Conservation (phyloP, 2,329 filamentous ascomycete genomes). For the Dendrostoma leiphaemia region DNA sequence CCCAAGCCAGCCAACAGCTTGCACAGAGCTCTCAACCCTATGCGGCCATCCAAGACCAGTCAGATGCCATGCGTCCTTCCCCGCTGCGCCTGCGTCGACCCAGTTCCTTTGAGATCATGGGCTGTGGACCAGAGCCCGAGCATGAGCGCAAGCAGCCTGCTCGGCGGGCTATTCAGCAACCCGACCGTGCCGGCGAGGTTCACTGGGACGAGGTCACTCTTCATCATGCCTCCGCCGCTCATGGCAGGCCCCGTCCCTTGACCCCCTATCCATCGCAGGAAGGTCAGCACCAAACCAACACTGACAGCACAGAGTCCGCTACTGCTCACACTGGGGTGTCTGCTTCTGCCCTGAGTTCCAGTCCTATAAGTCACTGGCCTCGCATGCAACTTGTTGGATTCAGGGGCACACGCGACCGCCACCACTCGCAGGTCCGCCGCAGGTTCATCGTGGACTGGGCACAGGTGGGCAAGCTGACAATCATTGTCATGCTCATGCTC, state of each 20-base stretch:
- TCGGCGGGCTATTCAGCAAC: too few species aligned
- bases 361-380: too few species aligned
- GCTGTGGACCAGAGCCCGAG: not conserved
- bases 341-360: not conserved
- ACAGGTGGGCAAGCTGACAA: not conserved
- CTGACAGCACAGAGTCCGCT: not conserved
- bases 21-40: not conserved
- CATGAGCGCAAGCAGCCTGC: too few species aligned
- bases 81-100: too few species aligned
- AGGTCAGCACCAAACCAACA: not conserved
- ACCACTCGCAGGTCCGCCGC: not conserved
- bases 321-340: not conserved
- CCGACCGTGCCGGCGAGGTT: not conserved
- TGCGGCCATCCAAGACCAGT: not conserved
- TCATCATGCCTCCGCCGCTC: not conserved
- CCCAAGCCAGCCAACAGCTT: not conserved
- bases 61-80: too few species aligned
- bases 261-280: not conserved
- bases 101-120: conserved; percentile 8
- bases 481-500: not conserved
- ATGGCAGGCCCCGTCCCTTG: not conserved
- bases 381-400: too few species aligned
- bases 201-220: not conserved
- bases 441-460: not conserved
- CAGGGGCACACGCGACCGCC: too few species aligned